phyloP scores from a whole-genome alignment of 2,329 filamentous ascomycete genomes.

The Sporothrix globosa region DNA sequence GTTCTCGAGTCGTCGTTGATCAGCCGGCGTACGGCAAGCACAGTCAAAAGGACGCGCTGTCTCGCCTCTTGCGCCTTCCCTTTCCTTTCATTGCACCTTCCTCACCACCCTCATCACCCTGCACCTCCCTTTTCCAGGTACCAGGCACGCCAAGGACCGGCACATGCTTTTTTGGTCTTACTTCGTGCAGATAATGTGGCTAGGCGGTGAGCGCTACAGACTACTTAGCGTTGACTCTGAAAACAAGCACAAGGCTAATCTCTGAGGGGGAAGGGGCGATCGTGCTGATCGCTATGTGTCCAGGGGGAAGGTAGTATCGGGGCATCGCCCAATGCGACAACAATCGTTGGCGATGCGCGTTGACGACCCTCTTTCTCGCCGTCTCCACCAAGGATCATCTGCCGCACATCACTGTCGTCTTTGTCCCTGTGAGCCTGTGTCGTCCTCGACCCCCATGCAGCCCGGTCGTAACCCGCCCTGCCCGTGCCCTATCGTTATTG shows the following conservation, averaged over 20 bases:
- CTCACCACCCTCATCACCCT: not conserved
- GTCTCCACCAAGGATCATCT: not conserved
- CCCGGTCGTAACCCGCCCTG: not conserved
- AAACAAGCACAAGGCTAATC: constrained; percentile 25
- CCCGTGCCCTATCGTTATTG: not conserved
- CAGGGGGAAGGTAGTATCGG: constrained; percentile 27
- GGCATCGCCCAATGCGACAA: not conserved
- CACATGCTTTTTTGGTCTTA: constrained; percentile 16
- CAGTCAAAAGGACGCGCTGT: too few species aligned
- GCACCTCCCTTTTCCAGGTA: not conserved
- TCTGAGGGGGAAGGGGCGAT: constrained; percentile 11
- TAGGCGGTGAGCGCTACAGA: not conserved
- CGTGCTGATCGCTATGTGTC: constrained; percentile 21
- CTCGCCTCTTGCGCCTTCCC: not conserved
- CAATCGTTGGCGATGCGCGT: not conserved
- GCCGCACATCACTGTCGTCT: not conserved
- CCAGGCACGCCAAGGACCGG: constrained; percentile 26
- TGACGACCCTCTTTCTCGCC: too few species aligned
- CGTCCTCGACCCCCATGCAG: not conserved
- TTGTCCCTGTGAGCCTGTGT: not conserved
- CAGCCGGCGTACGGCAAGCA: too few species aligned
- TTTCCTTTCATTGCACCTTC: not conserved
- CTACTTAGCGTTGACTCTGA: not conserved
- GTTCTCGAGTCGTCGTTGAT: too few species aligned
- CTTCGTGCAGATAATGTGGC: too few species aligned